Base-by-base conservation (phyloP, 2,329 filamentous ascomycete genomes). In the Phoma herbarum region DNA sequence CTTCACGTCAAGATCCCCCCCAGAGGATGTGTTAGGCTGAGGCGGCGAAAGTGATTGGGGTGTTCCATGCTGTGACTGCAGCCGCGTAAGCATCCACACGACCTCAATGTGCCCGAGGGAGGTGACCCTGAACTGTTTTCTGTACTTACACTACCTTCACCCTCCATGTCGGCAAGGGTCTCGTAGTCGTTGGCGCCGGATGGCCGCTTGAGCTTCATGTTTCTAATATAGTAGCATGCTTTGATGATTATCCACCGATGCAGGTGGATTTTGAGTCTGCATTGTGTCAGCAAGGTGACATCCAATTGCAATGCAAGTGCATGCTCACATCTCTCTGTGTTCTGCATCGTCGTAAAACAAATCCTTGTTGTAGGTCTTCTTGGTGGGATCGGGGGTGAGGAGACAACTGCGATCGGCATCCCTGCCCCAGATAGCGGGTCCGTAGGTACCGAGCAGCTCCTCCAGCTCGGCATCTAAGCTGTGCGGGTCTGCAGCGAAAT, bases 191-290 rank as follows among this genome's bases (percentile, higher is more conserved):
- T 70, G 33, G 64, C 66, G 25, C 65, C 63, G 7, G 73, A 75
- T 3, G 70, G 67, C 31, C 71, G 64, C 62, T 76, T 76, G 6
- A 76, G 67, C 62, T 75, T 75, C 71, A 74, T 75, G 60, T 76
- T 76, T 25, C 74, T 66, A 28, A 75, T 75, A 50, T 75, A 75
- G 52, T 76, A 75, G 62, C 74, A 76, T 28, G 74, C 74, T 62
- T 76, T 76, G 71, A 76, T 75, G 67, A 75, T 72, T 62, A 76
- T 74, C 74, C 74, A 76, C 57, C 74, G 72, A 57, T 76, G 74
- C 62, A 76, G 63, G 47, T 76, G 74, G 46, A 73, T 71, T 57
- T 75, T 74, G 51, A 76, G 71, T 41, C 73, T 74, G 52, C 20
- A 46, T 37, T 37, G 14, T 11, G 18, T 56, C 29, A 60, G 52